A percentile compares a stretch with the other conserved stretches of the same genome.
These are phyloP conservation scores for Phytophthora tentaculata DNA, from an alignment of 352 stramenopile species.

Conservation along the genomic window DNA sequence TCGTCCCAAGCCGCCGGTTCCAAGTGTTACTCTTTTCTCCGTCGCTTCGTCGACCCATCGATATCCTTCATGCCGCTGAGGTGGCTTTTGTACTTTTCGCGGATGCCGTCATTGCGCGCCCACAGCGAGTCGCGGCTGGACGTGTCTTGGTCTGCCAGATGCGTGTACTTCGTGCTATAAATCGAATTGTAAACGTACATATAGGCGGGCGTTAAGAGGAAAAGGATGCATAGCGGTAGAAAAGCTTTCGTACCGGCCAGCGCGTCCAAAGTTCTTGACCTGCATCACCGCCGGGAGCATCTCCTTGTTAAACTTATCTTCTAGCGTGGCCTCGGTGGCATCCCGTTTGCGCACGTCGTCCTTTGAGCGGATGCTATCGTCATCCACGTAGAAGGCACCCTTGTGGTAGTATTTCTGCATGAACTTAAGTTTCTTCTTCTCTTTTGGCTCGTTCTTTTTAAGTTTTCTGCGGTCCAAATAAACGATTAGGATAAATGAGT, in stretches of 20 bases:
- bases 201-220: constrained; percentile 14
- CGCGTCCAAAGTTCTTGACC: constrained; percentile 98
- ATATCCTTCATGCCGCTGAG: constrained; percentile 81
- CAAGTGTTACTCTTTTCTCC: constrained; percentile 70
- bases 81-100: constrained; percentile 80
- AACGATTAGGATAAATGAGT: constrained; percentile 5
- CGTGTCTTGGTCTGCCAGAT: constrained; percentile 98
- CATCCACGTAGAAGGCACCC: constrained; percentile 98
- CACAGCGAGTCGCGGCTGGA: constrained; percentile 81
- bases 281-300: constrained; percentile 96
- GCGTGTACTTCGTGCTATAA: constrained; percentile 96
- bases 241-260: constrained; percentile 78
- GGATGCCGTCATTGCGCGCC: constrained; percentile 79
- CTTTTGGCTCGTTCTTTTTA: constrained; percentile 80
- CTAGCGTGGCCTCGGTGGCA: constrained; percentile 87
- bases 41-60: constrained; percentile 56
- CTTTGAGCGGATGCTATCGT: constrained; percentile 89
- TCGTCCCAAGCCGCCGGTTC: constrained; percentile 39
- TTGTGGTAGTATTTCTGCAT: constrained; percentile 99
- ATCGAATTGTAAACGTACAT: constrained; percentile 29
- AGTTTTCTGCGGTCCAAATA: constrained; percentile 58
- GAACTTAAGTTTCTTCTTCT: constrained; percentile 93
- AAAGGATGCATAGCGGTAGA: constrained; percentile 11
- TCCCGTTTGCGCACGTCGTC: constrained; percentile 93
- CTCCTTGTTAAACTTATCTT: constrained; percentile 95